Base-by-base conservation (phyloP, 129 eudicot genomes). In the Pulicaria dysenterica region DNA sequence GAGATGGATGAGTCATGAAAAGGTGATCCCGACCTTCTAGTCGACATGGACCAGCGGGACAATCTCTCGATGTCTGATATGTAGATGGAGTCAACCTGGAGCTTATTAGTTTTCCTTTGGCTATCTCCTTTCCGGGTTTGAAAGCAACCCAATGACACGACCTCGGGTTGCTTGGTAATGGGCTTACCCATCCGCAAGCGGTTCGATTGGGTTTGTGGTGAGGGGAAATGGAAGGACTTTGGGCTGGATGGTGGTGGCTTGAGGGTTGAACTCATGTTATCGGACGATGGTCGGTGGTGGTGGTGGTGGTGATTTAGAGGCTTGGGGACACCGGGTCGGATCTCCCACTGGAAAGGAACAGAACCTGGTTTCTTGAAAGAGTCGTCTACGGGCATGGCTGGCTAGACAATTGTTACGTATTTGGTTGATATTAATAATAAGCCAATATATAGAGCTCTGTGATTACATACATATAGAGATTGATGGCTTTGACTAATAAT, bases 281-380 rank as follows among this genome's bases (percentile, higher is more conserved):
- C 58, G 9, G 66, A 59, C 1, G 74, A 17, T 37, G 70, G 73
- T 43, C 46, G 61, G 4, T 48, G 70, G 57, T 71, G 45, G 0
- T 47, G 49, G 58, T 71, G 39, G 14, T 53, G 44, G 40, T 71
- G 82, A 36, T 75, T 67, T 19, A 45, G 69, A 67, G 69, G 51
- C 82, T 91, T 91, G 4, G 97, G 95, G 15, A 91, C 95, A n/a
- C 97, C 97, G 53, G 97, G 97, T 49, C 88, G 86, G 70, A 86
- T 82, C 88, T 91, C 97, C 97, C 97, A 91, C 42, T 82, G 73
- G 83, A 91, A 91, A 42, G 97, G 97, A 41, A 91, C 58, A 0
- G 90, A 53, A 63, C 95, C 97, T 34, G 92, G 92, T 50, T 82
- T 65, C 71, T 56, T 82, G 64, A 88, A 88, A 7, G 89, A 91